phyloP scores from a whole-genome alignment of 1,284 basidiomycete genomes.

The Spongiforma sp. region DNA sequence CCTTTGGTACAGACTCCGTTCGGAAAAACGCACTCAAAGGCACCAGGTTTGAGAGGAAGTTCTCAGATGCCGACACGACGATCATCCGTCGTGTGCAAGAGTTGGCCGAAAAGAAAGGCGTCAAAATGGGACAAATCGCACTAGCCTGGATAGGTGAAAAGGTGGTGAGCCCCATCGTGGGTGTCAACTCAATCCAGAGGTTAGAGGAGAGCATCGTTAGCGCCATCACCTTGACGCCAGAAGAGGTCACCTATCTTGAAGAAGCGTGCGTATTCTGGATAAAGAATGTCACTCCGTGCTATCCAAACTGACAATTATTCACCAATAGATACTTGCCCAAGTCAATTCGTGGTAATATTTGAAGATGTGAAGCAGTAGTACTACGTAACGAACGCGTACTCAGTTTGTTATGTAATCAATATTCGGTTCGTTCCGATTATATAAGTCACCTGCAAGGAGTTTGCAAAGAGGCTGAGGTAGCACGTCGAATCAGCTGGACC shows the following conservation, averaged over 20 bases:
- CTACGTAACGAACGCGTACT: no score
- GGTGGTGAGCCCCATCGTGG: constrained; percentile 46
- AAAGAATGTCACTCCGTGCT: no score
- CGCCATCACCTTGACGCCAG: constrained; percentile 25
- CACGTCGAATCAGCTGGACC: constrained; percentile 42
- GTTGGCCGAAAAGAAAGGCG: constrained; percentile 41
- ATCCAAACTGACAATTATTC: no score
- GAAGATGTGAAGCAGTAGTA: no score
- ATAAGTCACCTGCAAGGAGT: constrained; percentile 49
- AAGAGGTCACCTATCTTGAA: constrained; percentile 37
- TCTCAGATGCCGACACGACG: constrained; percentile 36
- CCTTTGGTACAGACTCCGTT: constrained; percentile 29
- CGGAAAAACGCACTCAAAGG: constrained; percentile 31
- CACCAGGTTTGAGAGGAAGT: constrained; percentile 32
- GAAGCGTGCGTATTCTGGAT: constrained; percentile 31
- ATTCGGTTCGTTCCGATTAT: no score
- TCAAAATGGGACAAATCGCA: constrained; percentile 49
- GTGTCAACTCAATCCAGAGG: constrained; percentile 28
- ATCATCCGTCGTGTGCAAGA: constrained; percentile 49
- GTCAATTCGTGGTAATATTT: constrained; percentile 24
- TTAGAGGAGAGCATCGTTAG: constrained; percentile 29
- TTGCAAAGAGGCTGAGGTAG: constrained; percentile 47
- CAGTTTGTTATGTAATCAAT: no score
- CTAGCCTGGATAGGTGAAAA: constrained; percentile 45
- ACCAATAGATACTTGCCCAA: constrained; percentile 25